These are phyloP conservation scores for Rhodocollybia butyracea DNA, from an alignment of 768 basidiomycete species.

Conservation along the genomic window DNA sequence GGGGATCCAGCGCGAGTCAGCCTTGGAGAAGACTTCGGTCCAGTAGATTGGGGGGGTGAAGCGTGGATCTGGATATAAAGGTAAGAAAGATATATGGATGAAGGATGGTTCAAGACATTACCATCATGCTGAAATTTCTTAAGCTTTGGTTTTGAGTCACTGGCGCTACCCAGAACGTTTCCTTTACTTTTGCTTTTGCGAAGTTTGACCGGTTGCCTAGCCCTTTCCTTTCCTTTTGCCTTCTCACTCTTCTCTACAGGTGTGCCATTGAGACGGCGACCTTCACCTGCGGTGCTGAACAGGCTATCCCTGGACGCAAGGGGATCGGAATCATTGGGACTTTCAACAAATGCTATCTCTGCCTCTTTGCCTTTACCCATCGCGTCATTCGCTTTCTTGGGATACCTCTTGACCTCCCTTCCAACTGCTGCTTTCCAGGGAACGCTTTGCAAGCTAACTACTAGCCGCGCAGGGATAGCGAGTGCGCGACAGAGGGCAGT, in stretches of 20 bases:
- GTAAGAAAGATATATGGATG: neutral
- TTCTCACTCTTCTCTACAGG: constrained; percentile 38
- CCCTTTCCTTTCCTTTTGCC: constrained; percentile 58
- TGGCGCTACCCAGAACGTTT: constrained; percentile 31
- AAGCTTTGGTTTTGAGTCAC: constrained; percentile 11
- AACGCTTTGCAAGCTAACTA: constrained; percentile 88
- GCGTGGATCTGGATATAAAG: constrained; percentile 44
- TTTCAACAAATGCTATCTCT: constrained; percentile 27
- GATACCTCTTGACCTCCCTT: constrained; percentile 45
- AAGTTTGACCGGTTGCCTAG: constrained; percentile 52
- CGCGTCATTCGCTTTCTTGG: constrained; percentile 28
- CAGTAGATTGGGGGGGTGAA: constrained; percentile 86
- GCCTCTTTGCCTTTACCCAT: constrained; percentile 31
- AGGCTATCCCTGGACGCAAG: constrained; percentile 23
- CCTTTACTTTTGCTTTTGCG: constrained; percentile 55
- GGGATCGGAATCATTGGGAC: constrained; percentile 33
- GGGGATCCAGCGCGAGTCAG: constrained; percentile 88
- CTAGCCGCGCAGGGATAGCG: constrained; percentile 81
- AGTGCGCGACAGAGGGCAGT: constrained; percentile 85
- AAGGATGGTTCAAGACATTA: neutral
- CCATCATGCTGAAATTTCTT: constrained; percentile 6
- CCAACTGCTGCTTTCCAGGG: constrained; percentile 79
- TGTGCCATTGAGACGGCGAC: constrained; percentile 38
- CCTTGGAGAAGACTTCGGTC: constrained; percentile 94
- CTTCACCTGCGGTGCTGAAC: constrained; percentile 30